Percentiles rank a stretch among this genome's conserved stretches.
phyloP scores from a whole-genome alignment of 2,329 filamentous ascomycete species.

The Colletotrichum horii region DNA sequence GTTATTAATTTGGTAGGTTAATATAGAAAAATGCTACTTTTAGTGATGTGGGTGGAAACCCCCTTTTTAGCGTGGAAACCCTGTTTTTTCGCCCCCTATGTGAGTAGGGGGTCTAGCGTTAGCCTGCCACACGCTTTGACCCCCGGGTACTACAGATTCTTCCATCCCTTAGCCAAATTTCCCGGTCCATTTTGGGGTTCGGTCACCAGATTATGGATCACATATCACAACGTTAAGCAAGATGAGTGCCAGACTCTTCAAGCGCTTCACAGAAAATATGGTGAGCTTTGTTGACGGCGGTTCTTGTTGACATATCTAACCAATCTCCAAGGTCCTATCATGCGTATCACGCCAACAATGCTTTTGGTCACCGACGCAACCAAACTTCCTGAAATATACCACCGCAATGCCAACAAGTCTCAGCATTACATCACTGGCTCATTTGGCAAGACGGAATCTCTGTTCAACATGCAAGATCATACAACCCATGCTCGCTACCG shows the following conservation, averaged over 20 bases:
- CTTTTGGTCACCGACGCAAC: conserved; percentile 57
- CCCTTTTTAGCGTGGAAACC: no score
- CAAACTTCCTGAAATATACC: conserved; percentile 61
- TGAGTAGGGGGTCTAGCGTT: no score
- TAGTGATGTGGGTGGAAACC: no score
- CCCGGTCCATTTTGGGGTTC: conserved; percentile 60
- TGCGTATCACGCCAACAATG: conserved; percentile 58
- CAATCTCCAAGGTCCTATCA: conserved; percentile 47
- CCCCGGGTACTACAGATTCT: conserved; percentile 55
- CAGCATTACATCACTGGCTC: conserved; percentile 63
- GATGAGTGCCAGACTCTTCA: conserved; percentile 48
- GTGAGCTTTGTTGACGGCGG: conserved; percentile 32
- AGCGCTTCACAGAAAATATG: conserved; percentile 52
- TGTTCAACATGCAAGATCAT: conserved; percentile 64
- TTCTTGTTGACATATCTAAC: neutral
- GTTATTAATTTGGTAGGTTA: no score
- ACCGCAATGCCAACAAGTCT: conserved; percentile 60
- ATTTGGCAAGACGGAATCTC: conserved; percentile 58
- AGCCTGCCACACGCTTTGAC: no score
- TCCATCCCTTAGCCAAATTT: conserved; percentile 56
- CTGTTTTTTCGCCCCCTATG: no score
- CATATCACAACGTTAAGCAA: conserved; percentile 53
- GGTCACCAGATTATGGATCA: conserved; percentile 59
- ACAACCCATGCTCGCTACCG: conserved; percentile 55
- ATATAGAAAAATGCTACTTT: no score